Evolutionary conservation across 352 stramenopile species (phyloP).

Genomic region (Aphanomyces astaci): DNA sequence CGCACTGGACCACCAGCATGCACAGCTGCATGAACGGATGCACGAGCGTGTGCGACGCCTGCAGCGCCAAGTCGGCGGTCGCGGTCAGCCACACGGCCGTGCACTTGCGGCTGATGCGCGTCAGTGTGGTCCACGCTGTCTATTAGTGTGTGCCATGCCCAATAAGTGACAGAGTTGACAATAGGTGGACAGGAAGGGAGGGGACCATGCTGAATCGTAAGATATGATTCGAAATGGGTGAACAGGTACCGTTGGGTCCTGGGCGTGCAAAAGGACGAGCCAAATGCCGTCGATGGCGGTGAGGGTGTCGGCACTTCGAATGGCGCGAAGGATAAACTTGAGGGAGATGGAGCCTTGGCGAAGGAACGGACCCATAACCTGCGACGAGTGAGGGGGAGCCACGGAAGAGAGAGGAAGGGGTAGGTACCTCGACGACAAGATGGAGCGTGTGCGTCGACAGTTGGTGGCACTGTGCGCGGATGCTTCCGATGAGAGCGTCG

Average conservation of each 20-base stretch:
- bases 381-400: not conserved
- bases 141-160: too few species aligned
- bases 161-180: too few species aligned
- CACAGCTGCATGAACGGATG: conserved; percentile 8
- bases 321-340: conserved; percentile 17
- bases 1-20: conserved; percentile 1
- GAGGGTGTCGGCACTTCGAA: conserved; percentile 7
- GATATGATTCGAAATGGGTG: too few species aligned
- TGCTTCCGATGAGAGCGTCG: not conserved
- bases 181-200: too few species aligned
- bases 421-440: conserved; percentile 13
- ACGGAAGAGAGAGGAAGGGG: not conserved
- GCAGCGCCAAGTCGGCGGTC: not conserved
- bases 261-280: conserved; percentile 6
- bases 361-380: conserved; percentile 14
- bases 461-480: not conserved
- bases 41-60: not conserved
- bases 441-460: not conserved
- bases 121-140: conserved; percentile 1
- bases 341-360: not conserved
- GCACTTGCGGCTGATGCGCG: not conserved
- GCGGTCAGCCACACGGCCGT: not conserved
- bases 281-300: conserved; percentile 14
- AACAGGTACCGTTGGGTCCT: conserved; percentile 7
- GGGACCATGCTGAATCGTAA: too few species aligned